A percentile compares a stretch with the other conserved stretches of the same genome.
Conservation (phyloP, 148 eudicot genomes). For the Oxyria digyna region DNA sequence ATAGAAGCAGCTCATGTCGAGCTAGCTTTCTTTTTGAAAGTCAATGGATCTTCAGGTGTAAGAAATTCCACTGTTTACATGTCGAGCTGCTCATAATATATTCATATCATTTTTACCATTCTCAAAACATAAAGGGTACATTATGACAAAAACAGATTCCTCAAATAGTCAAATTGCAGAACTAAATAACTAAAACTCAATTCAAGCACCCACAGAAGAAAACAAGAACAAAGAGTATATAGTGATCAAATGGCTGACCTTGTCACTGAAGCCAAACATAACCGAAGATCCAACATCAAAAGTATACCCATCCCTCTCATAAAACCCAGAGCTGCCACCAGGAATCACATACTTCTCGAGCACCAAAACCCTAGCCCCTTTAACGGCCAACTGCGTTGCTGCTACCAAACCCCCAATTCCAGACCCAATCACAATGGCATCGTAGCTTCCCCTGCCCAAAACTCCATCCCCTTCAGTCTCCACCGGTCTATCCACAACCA, state of each 20-base stretch:
- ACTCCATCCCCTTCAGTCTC: conserved; percentile 13
- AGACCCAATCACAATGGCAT: conserved; percentile 90
- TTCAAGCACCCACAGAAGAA: neutral
- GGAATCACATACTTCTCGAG: conserved; percentile 96
- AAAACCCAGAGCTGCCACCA: conserved; percentile 96
- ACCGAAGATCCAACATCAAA: conserved; percentile 98
- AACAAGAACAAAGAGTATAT: conserved; percentile 4
- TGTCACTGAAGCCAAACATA: conserved; percentile 94
- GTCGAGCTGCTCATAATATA: no score
- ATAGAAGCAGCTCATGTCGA: neutral
- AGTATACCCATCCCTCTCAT: conserved; percentile 81
- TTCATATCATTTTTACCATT: neutral
- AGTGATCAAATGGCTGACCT: conserved; percentile 32
- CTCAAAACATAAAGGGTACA: neutral
- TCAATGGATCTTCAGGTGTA: no score
- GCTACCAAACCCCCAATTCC: conserved; percentile 98
- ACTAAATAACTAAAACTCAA: neutral
- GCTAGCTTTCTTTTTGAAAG: neutral
- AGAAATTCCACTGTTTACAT: no score
- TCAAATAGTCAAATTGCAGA: neutral
- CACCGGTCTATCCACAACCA: conserved; percentile 25
- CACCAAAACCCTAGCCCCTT: conserved; percentile 90
- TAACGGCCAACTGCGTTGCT: conserved; percentile 89
- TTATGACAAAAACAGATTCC: neutral
- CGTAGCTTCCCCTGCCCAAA: conserved; percentile 28